Percentiles rank a stretch among this genome's conserved stretches.
Evolutionary conservation across 768 basidiomycete genomes (phyloP).

Genomic region (Rhodotorula diobovata): DNA sequence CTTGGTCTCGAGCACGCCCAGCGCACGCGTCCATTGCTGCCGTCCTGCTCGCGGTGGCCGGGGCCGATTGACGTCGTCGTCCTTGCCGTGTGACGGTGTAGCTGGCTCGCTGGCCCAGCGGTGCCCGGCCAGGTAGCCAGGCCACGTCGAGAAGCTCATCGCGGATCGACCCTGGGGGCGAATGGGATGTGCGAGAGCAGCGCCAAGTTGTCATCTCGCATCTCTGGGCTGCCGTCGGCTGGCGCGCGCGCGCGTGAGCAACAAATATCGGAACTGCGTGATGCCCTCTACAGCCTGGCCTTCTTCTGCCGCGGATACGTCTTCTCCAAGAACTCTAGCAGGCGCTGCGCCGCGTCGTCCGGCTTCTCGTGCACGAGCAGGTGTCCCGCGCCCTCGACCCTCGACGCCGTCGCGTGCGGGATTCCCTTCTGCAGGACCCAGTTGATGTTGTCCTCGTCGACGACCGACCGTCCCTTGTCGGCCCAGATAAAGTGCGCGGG

Average conservation of each 20-base stretch:
- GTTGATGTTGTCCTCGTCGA: conserved; percentile 16
- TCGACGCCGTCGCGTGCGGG: conserved; percentile 25
- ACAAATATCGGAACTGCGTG: not conserved
- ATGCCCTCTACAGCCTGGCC: conserved; percentile 3
- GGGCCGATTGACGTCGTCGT: not conserved
- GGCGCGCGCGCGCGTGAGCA: not conserved
- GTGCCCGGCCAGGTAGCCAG: conserved; percentile 16
- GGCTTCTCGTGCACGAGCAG: conserved; percentile 43
- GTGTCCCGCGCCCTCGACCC: conserved; percentile 38
- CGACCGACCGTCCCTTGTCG: conserved; percentile 32
- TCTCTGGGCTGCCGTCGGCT: not conserved
- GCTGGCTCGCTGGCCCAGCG: not conserved
- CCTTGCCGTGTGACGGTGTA: too few relatives aligned
- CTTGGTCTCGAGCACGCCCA: conserved; percentile 17
- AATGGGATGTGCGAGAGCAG: not conserved
- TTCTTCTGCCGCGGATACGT: not conserved
- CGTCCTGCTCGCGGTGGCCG: not conserved
- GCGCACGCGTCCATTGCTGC: not conserved
- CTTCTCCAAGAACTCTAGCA: conserved; percentile 22
- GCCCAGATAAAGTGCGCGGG: conserved; percentile 39
- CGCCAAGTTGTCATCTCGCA: not conserved
- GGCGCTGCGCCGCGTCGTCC: conserved; percentile 25
- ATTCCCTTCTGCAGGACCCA: not conserved
- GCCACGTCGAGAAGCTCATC: conserved; percentile 21
- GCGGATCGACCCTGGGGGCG: not conserved